A percentile compares a stretch with the other conserved stretches of the same genome.
Conservation (phyloP, 164 flowering plant species). For the Kalanchoe fedtschenkoi region DNA sequence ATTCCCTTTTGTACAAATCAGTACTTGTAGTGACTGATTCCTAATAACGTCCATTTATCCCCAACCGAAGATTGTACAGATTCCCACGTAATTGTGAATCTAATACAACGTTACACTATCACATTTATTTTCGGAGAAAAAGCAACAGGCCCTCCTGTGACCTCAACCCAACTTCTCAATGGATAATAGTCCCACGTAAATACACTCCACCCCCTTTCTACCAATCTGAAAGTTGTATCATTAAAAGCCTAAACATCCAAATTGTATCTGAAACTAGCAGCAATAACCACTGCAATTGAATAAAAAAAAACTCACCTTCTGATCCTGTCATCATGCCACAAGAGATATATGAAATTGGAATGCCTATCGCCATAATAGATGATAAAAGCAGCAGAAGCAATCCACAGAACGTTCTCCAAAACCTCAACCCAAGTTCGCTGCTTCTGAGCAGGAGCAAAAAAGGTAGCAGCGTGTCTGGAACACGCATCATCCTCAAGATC, state of each 20-base stretch:
- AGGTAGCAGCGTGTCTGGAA: slow-evolving; percentile 26
- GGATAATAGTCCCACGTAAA: no score
- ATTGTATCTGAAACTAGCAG: neutral
- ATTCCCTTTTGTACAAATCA: no score
- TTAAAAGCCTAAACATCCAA: neutral
- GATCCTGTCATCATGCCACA: slow-evolving; percentile 63
- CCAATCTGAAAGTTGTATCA: neutral
- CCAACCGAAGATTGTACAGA: no score
- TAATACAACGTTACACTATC: no score
- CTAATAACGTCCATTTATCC: no score
- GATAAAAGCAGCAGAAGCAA: slow-evolving; percentile 66
- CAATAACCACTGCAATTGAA: neutral
- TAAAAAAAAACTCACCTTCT: slow-evolving; percentile 40
- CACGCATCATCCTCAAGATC: slow-evolving; percentile 84
- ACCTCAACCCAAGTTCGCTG: slow-evolving; percentile 51
- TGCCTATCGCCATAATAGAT: slow-evolving; percentile 67
- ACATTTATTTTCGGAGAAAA: no score
- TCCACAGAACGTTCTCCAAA: slow-evolving; percentile 71
- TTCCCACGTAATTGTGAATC: no score
- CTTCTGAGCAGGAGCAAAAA: slow-evolving; percentile 22
- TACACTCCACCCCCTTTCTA: neutral
- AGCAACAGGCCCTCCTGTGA: no score
- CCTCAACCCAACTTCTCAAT: no score
- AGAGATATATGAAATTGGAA: slow-evolving; percentile 53
- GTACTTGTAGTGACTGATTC: no score